Evolutionary conservation across 176 grass and related monocot genomes (phyloP).

Genomic region (Hsuehochloa calcarea): DNA sequence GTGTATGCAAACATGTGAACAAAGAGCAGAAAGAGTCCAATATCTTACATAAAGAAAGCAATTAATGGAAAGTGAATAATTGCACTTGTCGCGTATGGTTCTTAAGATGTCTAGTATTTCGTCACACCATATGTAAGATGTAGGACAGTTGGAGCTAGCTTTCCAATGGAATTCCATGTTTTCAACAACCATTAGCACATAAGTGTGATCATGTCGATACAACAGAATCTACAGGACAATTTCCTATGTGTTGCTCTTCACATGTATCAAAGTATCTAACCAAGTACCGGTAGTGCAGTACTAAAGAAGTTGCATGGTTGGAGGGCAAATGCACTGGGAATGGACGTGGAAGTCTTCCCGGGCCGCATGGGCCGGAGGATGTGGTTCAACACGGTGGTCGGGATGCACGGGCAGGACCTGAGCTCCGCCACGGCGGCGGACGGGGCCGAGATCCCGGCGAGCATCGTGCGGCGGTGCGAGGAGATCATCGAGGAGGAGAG

Average conservation of each 20-base stretch:
- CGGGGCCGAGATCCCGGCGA: slow-evolving; percentile 43
- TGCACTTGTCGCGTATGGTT: background rate
- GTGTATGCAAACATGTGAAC: background rate
- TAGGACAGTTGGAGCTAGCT: too few species aligned
- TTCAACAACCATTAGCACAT: too few species aligned
- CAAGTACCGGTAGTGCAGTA: background rate
- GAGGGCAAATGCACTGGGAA: slow-evolving; percentile 38
- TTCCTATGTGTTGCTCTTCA: too few species aligned
- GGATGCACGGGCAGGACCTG: slow-evolving; percentile 54
- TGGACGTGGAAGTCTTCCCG: slow-evolving; percentile 48
- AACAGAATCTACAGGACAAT: background rate
- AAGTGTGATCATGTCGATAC: too few species aligned
- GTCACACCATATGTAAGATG: too few species aligned
- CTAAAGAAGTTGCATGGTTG: background rate
- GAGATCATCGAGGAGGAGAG: slow-evolving; percentile 80
- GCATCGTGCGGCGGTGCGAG: slow-evolving; percentile 47
- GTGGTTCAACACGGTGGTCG: slow-evolving; percentile 71
- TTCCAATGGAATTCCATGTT: too few species aligned
- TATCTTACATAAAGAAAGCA: background rate
- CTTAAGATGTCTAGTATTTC: too few species aligned
- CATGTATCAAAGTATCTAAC: too few species aligned
- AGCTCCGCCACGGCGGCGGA: slow-evolving; percentile 58
- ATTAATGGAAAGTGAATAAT: background rate
- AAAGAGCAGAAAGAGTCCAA: background rate
- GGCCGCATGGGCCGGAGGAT: slow-evolving; percentile 27